These are phyloP conservation scores for Sugiyamaella boreocaroliniensis DNA, from an alignment of 805 yeast species.

Conservation along the genomic window DNA sequence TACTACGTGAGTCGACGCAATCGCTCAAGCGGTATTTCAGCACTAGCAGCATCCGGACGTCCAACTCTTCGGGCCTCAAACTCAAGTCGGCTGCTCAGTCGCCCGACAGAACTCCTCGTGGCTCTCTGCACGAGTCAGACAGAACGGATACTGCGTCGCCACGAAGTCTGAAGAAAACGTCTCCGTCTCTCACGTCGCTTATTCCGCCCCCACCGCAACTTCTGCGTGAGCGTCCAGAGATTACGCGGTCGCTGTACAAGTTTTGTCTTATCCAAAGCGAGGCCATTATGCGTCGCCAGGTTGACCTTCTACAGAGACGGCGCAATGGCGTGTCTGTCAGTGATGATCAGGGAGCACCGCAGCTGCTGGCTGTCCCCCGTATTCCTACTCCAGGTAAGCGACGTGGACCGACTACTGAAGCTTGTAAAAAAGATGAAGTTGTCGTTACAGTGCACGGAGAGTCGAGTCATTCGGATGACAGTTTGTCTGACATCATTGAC, in stretches of 20 bases:
- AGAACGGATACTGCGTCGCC: not conserved
- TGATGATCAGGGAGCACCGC: not conserved
- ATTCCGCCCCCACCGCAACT: conserved; percentile 28
- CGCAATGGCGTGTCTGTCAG: not conserved
- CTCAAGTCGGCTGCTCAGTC: not conserved
- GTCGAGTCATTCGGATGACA: conserved; percentile 2
- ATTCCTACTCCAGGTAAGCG: conserved; percentile 16
- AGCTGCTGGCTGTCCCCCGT: conserved; percentile 9
- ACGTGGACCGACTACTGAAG: not conserved
- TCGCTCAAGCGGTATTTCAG: conserved; percentile 6
- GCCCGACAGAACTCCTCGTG: not conserved
- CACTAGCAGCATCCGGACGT: not conserved
- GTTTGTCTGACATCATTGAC: not conserved
- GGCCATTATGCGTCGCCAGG: conserved; percentile 11
- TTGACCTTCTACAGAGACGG: conserved; percentile 7
- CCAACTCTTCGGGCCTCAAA: not conserved
- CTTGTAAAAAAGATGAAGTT: not conserved
- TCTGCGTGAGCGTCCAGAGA: conserved; percentile 26
- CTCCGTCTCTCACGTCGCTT: conserved; percentile 16
- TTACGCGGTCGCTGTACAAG: conserved; percentile 24
- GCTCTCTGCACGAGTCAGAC: not conserved
- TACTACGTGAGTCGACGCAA: not conserved
- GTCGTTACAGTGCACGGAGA: not conserved
- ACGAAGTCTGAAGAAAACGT: not conserved
- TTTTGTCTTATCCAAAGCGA: conserved; percentile 24